phyloP scores from a whole-genome alignment of 371 early-diverging fungal species.

The Circinella minor region DNA sequence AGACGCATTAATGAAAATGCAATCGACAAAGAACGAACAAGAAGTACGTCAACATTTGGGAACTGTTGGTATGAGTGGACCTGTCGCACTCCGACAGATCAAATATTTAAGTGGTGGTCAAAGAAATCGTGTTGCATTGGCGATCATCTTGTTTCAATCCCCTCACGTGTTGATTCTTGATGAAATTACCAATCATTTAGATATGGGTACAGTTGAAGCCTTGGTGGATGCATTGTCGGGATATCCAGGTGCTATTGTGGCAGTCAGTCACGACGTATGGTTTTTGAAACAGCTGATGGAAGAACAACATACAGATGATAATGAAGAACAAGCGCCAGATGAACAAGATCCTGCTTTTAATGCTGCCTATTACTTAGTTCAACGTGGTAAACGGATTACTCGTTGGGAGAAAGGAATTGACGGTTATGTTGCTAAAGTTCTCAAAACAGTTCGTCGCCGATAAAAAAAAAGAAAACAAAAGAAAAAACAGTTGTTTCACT shows the following conservation, averaged over 20 bases:
- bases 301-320: slow-evolving; percentile 32
- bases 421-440: slow-evolving; percentile 42
- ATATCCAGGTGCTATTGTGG: slow-evolving; percentile 66
- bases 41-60: slow-evolving; percentile 71
- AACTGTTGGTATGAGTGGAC: slow-evolving; percentile 68
- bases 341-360: slow-evolving; percentile 12
- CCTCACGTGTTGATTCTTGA: slow-evolving; percentile 85
- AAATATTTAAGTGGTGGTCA: slow-evolving; percentile 75
- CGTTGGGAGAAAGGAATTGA: slow-evolving; percentile 54
- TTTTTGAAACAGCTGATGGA: slow-evolving; percentile 69
- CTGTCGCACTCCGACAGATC: slow-evolving; percentile 55
- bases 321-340: slow-evolving; percentile 34
- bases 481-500: neutral
- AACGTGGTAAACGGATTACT: slow-evolving; percentile 34
- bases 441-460: slow-evolving; percentile 25
- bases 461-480: slow-evolving; percentile 14
- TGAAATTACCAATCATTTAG: slow-evolving; percentile 86
- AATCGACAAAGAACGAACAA: slow-evolving; percentile 57
- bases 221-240: slow-evolving; percentile 63
- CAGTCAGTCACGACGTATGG: slow-evolving; percentile 79
- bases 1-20: slow-evolving; percentile 47
- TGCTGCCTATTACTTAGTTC: slow-evolving; percentile 37
- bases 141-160: slow-evolving; percentile 59
- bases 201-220: slow-evolving; percentile 76
- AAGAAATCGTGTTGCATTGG: slow-evolving; percentile 75